Percentiles rank a stretch among this genome's conserved stretches.
Evolutionary conservation across 2,329 filamentous ascomycete genomes (phyloP).

Genomic region (Talaromyces rugulosus): DNA sequence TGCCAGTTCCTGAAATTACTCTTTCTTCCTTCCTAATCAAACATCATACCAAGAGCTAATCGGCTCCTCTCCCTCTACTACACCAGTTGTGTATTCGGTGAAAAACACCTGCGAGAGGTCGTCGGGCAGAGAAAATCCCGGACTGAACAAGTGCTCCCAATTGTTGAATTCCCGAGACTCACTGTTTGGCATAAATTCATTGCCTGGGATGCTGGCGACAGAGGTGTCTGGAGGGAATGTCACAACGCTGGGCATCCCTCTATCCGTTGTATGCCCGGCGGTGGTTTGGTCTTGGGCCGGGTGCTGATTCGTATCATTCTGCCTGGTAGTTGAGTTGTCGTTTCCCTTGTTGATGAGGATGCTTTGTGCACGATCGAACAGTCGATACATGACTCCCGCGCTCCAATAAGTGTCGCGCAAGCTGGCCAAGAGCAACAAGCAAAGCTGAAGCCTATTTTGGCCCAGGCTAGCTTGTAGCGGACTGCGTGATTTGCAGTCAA

Average conservation of each 20-base stretch:
- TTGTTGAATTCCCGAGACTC: background rate
- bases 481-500: background rate
- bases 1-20: too few relatives aligned
- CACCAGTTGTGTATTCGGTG: background rate
- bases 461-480: background rate
- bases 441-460: background rate
- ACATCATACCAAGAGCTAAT: background rate
- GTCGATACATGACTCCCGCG: constrained; percentile 4
- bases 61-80: background rate
- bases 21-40: background rate
- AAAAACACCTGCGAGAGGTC: background rate
- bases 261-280: background rate
- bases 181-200: background rate
- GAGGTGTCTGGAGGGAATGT: background rate
- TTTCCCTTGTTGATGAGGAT: background rate
- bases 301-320: background rate
- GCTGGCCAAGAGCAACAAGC: background rate
- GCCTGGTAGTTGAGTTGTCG: background rate
- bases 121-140: background rate
- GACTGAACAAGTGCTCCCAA: background rate
- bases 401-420: constrained; percentile 2
- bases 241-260: background rate
- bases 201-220: background rate
- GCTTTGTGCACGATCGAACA: background rate
- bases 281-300: background rate